Conservation (phyloP, 495 filamentous ascomycete species). For the Aspergillus heteromorphus region DNA sequence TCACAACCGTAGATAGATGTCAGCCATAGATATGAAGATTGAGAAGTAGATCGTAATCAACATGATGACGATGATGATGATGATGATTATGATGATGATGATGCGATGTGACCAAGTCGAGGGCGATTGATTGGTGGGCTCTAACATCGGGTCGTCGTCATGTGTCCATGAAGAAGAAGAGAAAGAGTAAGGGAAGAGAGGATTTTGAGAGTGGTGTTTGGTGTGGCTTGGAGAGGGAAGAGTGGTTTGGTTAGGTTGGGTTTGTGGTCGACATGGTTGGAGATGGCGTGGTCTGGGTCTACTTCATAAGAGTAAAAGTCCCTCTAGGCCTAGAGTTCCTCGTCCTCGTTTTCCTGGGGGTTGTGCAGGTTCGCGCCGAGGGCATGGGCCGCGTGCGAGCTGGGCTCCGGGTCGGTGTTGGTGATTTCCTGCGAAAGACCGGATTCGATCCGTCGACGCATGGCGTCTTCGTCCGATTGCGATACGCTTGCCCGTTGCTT, state of each 20-base stretch:
- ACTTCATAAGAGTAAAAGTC: too few relatives aligned
- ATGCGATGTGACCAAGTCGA: background rate
- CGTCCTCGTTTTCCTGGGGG: constrained; percentile 23
- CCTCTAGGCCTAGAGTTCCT: constrained; percentile 30
- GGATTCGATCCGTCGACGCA: constrained; percentile 42
- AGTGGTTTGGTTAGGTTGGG: background rate
- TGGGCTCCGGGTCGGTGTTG: constrained; percentile 1
- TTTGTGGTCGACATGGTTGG: background rate
- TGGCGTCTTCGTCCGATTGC: constrained; percentile 51
- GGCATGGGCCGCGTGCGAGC: background rate
- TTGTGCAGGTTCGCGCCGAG: constrained; percentile 4
- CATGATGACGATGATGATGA: background rate
- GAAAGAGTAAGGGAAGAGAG: background rate
- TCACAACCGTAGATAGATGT: constrained; percentile 6
- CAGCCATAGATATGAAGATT: background rate
- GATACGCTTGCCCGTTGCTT: constrained; percentile 72
- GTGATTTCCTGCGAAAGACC: constrained; percentile 36
- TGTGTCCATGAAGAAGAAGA: background rate
- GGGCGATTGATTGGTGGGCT: background rate
- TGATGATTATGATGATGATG: background rate
- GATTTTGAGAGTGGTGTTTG: background rate
- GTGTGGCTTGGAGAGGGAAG: too few relatives aligned
- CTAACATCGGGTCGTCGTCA: background rate
- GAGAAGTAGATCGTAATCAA: background rate
- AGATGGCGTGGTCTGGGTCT: constrained; percentile 1